Conservation (phyloP, 2,329 filamentous ascomycete genomes). For the Blastomyces percursus region DNA sequence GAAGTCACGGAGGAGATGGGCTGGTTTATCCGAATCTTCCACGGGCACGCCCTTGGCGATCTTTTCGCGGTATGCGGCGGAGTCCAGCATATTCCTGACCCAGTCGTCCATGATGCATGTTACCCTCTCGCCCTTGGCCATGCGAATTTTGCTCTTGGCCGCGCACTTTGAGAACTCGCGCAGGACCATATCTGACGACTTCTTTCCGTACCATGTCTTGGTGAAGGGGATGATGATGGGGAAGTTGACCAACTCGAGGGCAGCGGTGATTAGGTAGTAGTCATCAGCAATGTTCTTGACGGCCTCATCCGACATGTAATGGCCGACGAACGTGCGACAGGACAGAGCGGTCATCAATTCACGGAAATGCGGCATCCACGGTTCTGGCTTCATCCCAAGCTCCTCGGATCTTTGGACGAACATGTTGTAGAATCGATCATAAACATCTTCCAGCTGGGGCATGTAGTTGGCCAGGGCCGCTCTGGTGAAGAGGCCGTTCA, state of each 20-base stretch:
- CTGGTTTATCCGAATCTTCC: constrained; percentile 66
- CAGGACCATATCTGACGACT: constrained; percentile 84
- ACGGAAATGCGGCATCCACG: constrained; percentile 87
- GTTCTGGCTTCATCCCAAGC: constrained; percentile 59
- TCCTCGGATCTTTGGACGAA: constrained; percentile 68
- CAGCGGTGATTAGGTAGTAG: constrained; percentile 93
- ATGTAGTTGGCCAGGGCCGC: constrained; percentile 79
- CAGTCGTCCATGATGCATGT: constrained; percentile 94
- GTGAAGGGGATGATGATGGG: constrained; percentile 92
- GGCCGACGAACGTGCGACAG: constrained; percentile 90
- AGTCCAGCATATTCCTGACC: constrained; percentile 80
- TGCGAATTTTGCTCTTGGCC: constrained; percentile 83
- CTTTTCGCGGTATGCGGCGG: constrained; percentile 67
- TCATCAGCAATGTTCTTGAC: constrained; percentile 93
- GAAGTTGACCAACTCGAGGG: constrained; percentile 95
- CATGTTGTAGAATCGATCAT: constrained; percentile 70
- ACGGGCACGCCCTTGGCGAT: constrained; percentile 59
- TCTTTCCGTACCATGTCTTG: constrained; percentile 95
- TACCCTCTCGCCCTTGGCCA: constrained; percentile 75
- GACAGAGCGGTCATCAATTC: constrained; percentile 92
- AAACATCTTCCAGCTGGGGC: constrained; percentile 84
- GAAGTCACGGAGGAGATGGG: constrained; percentile 73
- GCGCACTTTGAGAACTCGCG: constrained; percentile 83
- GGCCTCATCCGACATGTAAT: constrained; percentile 83
- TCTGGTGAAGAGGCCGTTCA: constrained; percentile 90